Evolutionary conservation across 805 yeast species (phyloP).

Genomic region (Zygosaccharomyces lentus): DNA sequence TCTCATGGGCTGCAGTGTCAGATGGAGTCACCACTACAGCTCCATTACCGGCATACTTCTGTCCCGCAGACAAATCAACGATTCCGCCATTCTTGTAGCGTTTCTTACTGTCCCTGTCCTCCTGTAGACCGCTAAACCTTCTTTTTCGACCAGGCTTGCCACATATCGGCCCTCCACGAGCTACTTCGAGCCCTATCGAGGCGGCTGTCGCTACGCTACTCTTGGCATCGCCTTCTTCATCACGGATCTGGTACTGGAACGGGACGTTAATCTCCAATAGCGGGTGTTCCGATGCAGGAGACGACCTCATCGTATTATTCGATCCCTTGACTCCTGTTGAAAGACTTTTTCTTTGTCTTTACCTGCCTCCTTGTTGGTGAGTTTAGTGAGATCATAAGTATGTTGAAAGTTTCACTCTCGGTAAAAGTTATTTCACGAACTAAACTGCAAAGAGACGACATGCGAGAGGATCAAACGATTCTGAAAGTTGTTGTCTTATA

Average conservation of each 20-base stretch:
- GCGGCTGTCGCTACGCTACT: neutral
- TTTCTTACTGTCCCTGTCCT: conserved; percentile 8
- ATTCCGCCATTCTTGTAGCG: conserved; percentile 7
- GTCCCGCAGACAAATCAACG: conserved; percentile 7
- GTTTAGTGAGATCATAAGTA: neutral
- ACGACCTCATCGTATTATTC: conserved; percentile 7
- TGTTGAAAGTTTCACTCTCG: neutral
- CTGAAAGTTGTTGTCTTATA: neutral
- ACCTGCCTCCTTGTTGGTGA: neutral
- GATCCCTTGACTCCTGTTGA: neutral
- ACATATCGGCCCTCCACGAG: neutral
- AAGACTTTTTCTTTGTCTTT: neutral
- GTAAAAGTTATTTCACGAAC: neutral
- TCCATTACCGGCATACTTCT: conserved; percentile 5
- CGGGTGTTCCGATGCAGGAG: conserved; percentile 22
- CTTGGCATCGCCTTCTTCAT: conserved; percentile 5
- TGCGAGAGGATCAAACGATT: neutral
- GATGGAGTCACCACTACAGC: conserved; percentile 6
- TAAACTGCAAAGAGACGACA: neutral
- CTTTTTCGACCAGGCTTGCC: conserved; percentile 8
- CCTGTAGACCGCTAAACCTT: conserved; percentile 8
- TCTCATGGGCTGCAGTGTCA: conserved; percentile 4
- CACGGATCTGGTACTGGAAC: conserved; percentile 19
- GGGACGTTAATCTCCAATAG: conserved; percentile 28
- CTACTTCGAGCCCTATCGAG: conserved; percentile 1